Conservation (phyloP, 2,329 filamentous ascomycete genomes). For the Beauveria sp. region DNA sequence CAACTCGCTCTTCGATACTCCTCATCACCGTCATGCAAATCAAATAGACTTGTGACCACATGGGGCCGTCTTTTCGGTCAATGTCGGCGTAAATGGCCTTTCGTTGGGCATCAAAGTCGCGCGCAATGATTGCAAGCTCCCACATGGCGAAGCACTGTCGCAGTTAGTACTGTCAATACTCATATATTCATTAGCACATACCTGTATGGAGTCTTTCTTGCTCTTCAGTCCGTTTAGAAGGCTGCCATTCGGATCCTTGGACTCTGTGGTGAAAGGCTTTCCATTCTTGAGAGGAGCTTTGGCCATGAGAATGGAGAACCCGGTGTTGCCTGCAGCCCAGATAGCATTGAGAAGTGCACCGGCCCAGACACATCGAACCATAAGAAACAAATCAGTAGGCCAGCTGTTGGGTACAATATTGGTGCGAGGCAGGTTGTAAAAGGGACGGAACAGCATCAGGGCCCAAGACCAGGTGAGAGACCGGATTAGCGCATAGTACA, state of each 20-base stretch:
- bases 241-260: constrained; percentile 87
- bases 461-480: constrained; percentile 60
- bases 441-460: constrained; percentile 60
- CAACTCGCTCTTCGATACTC: constrained; percentile 59
- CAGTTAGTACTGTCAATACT: neutral
- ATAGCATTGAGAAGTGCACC: constrained; percentile 61
- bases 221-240: constrained; percentile 75
- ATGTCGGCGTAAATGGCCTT: constrained; percentile 82
- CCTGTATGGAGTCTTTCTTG: constrained; percentile 70
- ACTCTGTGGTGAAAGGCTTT: constrained; percentile 74
- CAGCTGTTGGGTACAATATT: constrained; percentile 52
- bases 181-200: constrained; percentile 27
- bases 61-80: constrained; percentile 68
- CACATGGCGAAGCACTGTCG: constrained; percentile 69
- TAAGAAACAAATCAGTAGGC: constrained; percentile 49
- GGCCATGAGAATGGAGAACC: constrained; percentile 74
- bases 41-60: constrained; percentile 71
- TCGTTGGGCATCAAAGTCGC: constrained; percentile 65
- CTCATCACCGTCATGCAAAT: constrained; percentile 64
- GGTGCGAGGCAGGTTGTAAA: constrained; percentile 69
- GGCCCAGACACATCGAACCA: constrained; percentile 50
- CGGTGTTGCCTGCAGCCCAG: constrained; percentile 69
- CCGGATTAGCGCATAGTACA: constrained; percentile 59
- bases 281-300: constrained; percentile 76
- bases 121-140: constrained; percentile 77